Evolutionary conservation across 2,329 filamentous ascomycete species (phyloP), one percentile per base, ranked within the genome.

Genomic region (Penicillium palitans): DNA sequence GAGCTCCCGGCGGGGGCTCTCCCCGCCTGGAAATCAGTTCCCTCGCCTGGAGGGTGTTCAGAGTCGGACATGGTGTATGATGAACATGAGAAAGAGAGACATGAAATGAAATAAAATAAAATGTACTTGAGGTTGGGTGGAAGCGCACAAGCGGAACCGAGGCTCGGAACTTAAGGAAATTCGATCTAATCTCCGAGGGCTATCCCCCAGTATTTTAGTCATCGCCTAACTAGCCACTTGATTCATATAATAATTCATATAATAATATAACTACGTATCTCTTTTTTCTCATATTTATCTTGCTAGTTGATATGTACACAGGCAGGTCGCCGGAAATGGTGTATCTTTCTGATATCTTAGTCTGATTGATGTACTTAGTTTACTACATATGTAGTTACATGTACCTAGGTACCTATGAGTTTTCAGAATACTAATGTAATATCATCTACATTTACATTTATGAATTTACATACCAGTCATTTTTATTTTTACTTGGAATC

Each of bases 81-180:
- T 46, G 29, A 45, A 7, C 19, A 55, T 58, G 17, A 42, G 55
- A 44, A 60, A 47, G 49, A 58, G 10, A 24, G 21, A n/a, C 4
- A 25, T 21, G 25, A 33, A 33, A 15, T 33, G 31, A 15, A 33
- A 33, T 15, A 6, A 15, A 52, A 46, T 46, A 25, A 46, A 53
- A 45, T n/a, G 44, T 19, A 40, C 37, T 40, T 40, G 33, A 50
- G 12, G 47, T 19, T n/a, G 19, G 21, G 21, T 40, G 52, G 57
- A 61, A 59, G 42, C 48, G 41, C 58, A 55, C 50, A 50, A 47
- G 41, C 58, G 58, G 56, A 61, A 66, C 69, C 69, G 69, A 71
- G 69, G 69, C 61, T 69, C 66, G 67, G 68, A 64, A 66, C 57
- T 58, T 39, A 55, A 55, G 46, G 51, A 41, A 53, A 35, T 63